phyloP scores from a whole-genome alignment of 2,329 filamentous ascomycete genomes.

The Trichoderma guizhouense region DNA sequence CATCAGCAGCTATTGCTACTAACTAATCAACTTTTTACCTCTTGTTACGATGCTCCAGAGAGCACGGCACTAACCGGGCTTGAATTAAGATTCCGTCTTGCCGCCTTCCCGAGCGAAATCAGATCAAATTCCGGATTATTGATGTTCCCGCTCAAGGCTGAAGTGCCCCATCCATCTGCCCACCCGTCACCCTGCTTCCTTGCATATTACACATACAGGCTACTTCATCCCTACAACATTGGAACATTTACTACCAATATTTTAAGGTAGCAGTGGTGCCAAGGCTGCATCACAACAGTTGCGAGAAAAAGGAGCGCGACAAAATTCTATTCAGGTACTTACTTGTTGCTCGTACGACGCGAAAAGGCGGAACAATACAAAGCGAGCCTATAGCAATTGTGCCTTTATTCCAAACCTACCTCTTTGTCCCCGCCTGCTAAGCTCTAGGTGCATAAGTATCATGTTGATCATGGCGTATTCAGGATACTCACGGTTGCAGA shows the following conservation, averaged over 20 bases:
- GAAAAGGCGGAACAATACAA: not conserved
- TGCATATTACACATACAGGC: not conserved
- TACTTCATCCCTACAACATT: not conserved
- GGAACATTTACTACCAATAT: not conserved
- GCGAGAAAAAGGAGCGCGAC: not conserved
- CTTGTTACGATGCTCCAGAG: not conserved
- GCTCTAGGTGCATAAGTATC: slow-evolving; percentile 40
- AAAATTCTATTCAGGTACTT: not conserved
- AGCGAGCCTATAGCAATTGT: slow-evolving; percentile 10
- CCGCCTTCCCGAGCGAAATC: not conserved
- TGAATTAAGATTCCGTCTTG: not conserved
- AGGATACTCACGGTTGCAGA: slow-evolving; percentile 39
- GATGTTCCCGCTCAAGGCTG: not conserved
- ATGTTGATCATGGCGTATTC: slow-evolving; percentile 32
- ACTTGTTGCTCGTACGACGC: slow-evolving; percentile 1
- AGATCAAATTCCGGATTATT: slow-evolving; percentile 1
- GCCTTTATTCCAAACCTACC: slow-evolving; percentile 5
- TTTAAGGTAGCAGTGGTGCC: not conserved
- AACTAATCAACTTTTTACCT: not conserved
- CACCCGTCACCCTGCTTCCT: slow-evolving; percentile 4
- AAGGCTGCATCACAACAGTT: not conserved
- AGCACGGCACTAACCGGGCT: not conserved
- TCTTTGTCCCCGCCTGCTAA: slow-evolving; percentile 27
- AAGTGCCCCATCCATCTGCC: not conserved
- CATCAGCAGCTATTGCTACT: not conserved